phyloP scores from a whole-genome alignment of 129 eudicot genomes.

The Smallanthus sonchifolius region DNA sequence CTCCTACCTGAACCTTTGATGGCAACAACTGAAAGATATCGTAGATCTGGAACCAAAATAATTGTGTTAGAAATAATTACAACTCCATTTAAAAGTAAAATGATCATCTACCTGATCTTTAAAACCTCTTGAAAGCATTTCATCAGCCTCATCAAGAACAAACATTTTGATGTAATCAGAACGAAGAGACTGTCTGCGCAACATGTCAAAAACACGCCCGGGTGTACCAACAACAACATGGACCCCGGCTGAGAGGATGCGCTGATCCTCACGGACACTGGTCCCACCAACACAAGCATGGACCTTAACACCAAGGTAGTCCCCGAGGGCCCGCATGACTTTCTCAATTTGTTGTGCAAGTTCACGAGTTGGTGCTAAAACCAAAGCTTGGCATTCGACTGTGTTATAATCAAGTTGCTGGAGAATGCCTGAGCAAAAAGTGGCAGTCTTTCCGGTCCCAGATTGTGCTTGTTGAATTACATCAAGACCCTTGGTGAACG shows the following conservation, averaged over 20 bases:
- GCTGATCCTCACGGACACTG: slow-evolving; percentile 78
- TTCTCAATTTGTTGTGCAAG: slow-evolving; percentile 75
- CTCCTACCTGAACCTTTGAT: slow-evolving; percentile 66
- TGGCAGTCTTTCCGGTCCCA: slow-evolving; percentile 82
- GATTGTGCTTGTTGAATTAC: slow-evolving; percentile 89
- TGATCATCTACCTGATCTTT: slow-evolving; percentile 57
- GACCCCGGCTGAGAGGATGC: slow-evolving; percentile 61
- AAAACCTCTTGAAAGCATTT: slow-evolving; percentile 75
- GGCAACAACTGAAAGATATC: slow-evolving; percentile 65
- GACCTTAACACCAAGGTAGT: slow-evolving; percentile 72
- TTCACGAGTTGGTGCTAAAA: slow-evolving; percentile 77
- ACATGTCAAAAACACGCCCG: slow-evolving; percentile 80
- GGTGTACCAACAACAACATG: slow-evolving; percentile 75
- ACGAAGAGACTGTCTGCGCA: slow-evolving; percentile 60
- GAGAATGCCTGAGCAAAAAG: slow-evolving; percentile 76
- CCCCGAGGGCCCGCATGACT: slow-evolving; percentile 72
- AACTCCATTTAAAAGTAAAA: background rate
- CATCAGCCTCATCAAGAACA: slow-evolving; percentile 79
- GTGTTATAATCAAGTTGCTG: slow-evolving; percentile 65
- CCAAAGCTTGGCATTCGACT: slow-evolving; percentile 75
- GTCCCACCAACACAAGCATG: slow-evolving; percentile 91
- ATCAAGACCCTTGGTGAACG: slow-evolving; percentile 81
- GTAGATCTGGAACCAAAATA: slow-evolving; percentile 38
- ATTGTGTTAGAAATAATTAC: background rate
- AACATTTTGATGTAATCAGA: slow-evolving; percentile 68